These are phyloP conservation scores for Endoconidiophora polonica DNA, from an alignment of 2,329 filamentous ascomycete species.

Conservation along the genomic window DNA sequence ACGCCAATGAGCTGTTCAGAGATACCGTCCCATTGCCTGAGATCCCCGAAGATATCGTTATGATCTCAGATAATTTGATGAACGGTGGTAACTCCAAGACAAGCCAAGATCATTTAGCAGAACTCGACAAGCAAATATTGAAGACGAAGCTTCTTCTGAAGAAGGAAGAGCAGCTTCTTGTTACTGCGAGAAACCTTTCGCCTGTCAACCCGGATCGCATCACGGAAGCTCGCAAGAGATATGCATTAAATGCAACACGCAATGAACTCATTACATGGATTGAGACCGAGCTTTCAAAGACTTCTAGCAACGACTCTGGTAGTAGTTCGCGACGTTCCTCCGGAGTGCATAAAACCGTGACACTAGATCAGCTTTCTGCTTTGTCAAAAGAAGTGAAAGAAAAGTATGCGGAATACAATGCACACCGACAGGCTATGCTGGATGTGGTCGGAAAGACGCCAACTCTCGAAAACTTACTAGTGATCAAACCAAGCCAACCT, in stretches of 20 bases:
- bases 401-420: slow-evolving; percentile 38
- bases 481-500: slow-evolving; percentile 4
- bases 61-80: slow-evolving; percentile 16
- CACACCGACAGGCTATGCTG: slow-evolving; percentile 29
- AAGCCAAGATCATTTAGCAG: slow-evolving; percentile 8
- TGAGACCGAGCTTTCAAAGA: slow-evolving; percentile 34
- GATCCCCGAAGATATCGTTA: slow-evolving; percentile 35
- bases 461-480: slow-evolving; percentile 8
- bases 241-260: slow-evolving; percentile 38
- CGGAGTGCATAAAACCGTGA: slow-evolving; percentile 8
- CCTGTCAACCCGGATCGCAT: slow-evolving; percentile 17
- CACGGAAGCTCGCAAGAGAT: slow-evolving; percentile 25
- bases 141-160: slow-evolving; percentile 39
- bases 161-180: slow-evolving; percentile 38
- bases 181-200: slow-evolving; percentile 27
- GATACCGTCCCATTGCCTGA: slow-evolving; percentile 28
- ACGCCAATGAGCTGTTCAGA: slow-evolving; percentile 30
- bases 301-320: neutral
- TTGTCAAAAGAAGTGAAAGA: slow-evolving; percentile 26
- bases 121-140: slow-evolving; percentile 39
- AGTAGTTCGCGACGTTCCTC: slow-evolving; percentile 1
- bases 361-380: slow-evolving; percentile 13
- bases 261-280: slow-evolving; percentile 49
- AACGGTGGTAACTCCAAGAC: neutral
- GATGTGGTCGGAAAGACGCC: slow-evolving; percentile 4